Evolutionary conservation across 1,139 yeast genomes (phyloP).

Genomic region (Zhuliangozyma blackwelliae): DNA sequence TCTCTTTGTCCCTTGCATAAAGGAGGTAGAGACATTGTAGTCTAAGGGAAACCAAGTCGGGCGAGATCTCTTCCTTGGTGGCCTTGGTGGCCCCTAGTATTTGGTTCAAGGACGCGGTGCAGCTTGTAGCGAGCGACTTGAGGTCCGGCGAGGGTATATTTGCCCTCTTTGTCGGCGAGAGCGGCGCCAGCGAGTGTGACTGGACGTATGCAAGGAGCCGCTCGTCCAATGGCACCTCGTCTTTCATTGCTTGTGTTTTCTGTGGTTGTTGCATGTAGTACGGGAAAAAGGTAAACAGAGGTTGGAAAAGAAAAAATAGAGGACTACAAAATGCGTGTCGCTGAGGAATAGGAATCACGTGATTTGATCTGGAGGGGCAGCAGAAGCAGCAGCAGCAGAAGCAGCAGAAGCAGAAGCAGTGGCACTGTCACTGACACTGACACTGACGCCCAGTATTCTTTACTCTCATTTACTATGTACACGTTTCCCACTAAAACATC

Average conservation of each 20-base stretch:
- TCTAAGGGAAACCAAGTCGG: conserved; percentile 15
- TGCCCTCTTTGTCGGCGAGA: conserved; percentile 8
- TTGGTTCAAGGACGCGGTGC: conserved; percentile 5
- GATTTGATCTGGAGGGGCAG: too few relatives aligned
- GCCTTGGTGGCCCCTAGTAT: conserved; percentile 1
- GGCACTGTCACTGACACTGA: too few relatives aligned
- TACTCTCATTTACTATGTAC: too few relatives aligned
- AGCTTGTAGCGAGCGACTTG: conserved; percentile 10
- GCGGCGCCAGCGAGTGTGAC: conserved; percentile 6
- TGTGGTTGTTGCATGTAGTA: too few relatives aligned
- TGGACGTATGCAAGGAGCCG: conserved; percentile 8
- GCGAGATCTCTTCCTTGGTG: conserved; percentile 3
- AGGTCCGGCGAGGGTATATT: conserved; percentile 9
- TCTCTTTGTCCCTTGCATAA: conserved; percentile 4
- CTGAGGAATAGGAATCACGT: too few relatives aligned
- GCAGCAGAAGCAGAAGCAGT: too few relatives aligned
- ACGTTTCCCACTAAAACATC: conserved; percentile 20
- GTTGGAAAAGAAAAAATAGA: too few relatives aligned
- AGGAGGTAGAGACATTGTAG: conserved; percentile 8
- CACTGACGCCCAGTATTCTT: too few relatives aligned
- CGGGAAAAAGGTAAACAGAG: too few relatives aligned
- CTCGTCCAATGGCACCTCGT: conserved; percentile 5
- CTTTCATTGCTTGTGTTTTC: too few relatives aligned
- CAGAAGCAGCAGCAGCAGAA: too few relatives aligned
- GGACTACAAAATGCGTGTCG: too few relatives aligned